These are phyloP conservation scores for Blastocladiella britannica DNA, from an alignment of 192 early-diverging fungal genomes.

Conservation along the genomic window DNA sequence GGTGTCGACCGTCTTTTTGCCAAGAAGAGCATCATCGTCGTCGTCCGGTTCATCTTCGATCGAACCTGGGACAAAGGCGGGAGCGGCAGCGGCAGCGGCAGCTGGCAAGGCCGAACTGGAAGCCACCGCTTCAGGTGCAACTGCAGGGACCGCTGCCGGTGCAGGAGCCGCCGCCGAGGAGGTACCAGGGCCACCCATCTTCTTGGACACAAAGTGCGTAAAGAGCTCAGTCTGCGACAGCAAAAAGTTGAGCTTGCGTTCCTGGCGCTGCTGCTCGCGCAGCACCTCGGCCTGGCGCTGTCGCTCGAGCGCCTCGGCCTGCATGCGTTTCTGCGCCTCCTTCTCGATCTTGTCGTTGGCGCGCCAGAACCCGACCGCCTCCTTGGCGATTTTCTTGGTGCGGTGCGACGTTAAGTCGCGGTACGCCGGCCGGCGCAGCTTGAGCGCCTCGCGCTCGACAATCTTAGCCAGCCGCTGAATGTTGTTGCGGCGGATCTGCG, in stretches of 20 bases:
- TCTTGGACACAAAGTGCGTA: constrained; percentile 75
- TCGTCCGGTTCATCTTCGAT: too few species aligned
- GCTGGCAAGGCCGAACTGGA: not conserved
- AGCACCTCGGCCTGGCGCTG: constrained; percentile 59
- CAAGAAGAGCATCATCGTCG: not conserved
- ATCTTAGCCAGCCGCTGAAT: not conserved
- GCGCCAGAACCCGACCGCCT: constrained; percentile 82
- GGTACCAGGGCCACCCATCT: constrained; percentile 39
- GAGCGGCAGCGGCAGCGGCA: not conserved
- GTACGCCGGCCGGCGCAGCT: not conserved
- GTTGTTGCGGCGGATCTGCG: not conserved
- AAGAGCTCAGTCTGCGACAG: constrained; percentile 83
- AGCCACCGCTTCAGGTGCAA: constrained; percentile 6
- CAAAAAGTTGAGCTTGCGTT: constrained; percentile 76
- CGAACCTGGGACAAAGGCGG: too few species aligned
- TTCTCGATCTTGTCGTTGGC: constrained; percentile 76
- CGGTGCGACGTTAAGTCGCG: not conserved
- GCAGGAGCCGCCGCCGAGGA: not conserved
- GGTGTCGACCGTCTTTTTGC: constrained; percentile 18
- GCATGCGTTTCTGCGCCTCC: constrained; percentile 66
- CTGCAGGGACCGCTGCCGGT: not conserved
- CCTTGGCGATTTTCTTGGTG: constrained; percentile 1
- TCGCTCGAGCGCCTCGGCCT: constrained; percentile 62
- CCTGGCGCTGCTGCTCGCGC: constrained; percentile 59
- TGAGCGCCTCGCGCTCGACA: not conserved